These are phyloP conservation scores for Alectoria sarmentosa DNA, from an alignment of 495 filamentous ascomycete genomes.

Conservation along the genomic window DNA sequence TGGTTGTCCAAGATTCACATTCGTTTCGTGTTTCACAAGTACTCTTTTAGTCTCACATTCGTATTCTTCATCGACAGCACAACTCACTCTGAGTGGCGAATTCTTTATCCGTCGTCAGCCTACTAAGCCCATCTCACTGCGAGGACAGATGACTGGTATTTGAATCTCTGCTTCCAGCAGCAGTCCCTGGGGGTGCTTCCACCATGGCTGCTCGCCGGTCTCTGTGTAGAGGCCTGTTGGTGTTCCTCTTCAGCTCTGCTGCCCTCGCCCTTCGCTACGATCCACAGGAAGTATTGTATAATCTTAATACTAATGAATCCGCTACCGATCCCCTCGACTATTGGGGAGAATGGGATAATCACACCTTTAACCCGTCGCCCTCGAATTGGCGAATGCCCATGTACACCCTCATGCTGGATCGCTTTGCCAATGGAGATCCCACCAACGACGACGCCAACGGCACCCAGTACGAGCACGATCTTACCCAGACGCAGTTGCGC, in stretches of 20 bases:
- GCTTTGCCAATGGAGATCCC: conserved; percentile 67
- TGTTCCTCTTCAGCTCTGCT: neutral
- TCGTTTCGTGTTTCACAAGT: neutral
- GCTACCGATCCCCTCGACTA: conserved; percentile 56
- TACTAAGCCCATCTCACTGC: neutral
- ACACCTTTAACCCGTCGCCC: conserved; percentile 51
- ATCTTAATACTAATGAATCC: conserved; percentile 56
- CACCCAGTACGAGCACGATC: conserved; percentile 62
- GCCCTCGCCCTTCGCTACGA: conserved; percentile 47
- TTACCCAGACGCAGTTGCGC: conserved; percentile 62
- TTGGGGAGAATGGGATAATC: conserved; percentile 50
- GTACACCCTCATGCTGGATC: conserved; percentile 63
- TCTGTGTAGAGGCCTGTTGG: neutral
- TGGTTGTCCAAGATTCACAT: neutral
- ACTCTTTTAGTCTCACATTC: neutral
- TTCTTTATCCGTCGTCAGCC: neutral
- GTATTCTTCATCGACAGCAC: neutral
- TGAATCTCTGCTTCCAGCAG: conserved; percentile 2
- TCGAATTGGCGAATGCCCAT: conserved; percentile 65
- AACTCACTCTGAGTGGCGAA: neutral
- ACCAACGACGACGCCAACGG: conserved; percentile 65
- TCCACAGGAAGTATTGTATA: conserved; percentile 45
- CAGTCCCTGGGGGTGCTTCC: neutral
- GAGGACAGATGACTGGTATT: neutral
- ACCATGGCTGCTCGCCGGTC: neutral